phyloP scores from a whole-genome alignment of 805 yeast species.

The Jamesozyma spencerorum region DNA sequence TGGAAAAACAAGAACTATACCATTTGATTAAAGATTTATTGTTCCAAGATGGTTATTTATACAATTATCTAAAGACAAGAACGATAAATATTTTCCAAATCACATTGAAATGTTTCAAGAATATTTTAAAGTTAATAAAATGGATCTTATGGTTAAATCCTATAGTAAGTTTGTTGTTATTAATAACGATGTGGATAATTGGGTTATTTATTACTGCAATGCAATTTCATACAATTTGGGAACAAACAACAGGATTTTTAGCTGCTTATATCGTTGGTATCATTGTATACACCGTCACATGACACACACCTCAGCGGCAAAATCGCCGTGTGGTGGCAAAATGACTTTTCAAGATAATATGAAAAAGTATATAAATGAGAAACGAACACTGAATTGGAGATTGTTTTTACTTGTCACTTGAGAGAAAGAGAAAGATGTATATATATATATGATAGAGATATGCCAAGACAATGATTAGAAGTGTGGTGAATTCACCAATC shows the following conservation, averaged over 20 bases:
- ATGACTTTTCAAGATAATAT: too few relatives aligned
- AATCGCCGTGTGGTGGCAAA: too few relatives aligned
- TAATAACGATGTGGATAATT: conserved; percentile 63
- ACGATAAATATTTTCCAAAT: not conserved
- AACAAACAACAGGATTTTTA: conserved; percentile 61
- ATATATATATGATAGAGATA: too few relatives aligned
- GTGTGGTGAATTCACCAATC: too few relatives aligned
- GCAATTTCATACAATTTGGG: conserved; percentile 65
- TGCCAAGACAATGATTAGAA: too few relatives aligned
- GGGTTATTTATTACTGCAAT: conserved; percentile 78
- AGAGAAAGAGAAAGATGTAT: too few relatives aligned
- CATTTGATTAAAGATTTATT: not conserved
- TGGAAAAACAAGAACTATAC: not conserved
- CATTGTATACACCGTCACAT: not conserved
- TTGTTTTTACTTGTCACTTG: too few relatives aligned
- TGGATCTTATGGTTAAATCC: conserved; percentile 21
- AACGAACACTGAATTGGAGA: too few relatives aligned
- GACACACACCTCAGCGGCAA: too few relatives aligned
- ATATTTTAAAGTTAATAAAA: not conserved
- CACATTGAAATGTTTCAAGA: not conserved
- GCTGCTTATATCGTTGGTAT: conserved; percentile 39
- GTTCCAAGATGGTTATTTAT: not conserved
- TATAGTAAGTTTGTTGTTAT: conserved; percentile 16
- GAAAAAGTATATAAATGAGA: too few relatives aligned
- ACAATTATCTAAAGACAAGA: not conserved